phyloP scores from a whole-genome alignment of 805 yeast genomes.

The Lipomyces yamadae region DNA sequence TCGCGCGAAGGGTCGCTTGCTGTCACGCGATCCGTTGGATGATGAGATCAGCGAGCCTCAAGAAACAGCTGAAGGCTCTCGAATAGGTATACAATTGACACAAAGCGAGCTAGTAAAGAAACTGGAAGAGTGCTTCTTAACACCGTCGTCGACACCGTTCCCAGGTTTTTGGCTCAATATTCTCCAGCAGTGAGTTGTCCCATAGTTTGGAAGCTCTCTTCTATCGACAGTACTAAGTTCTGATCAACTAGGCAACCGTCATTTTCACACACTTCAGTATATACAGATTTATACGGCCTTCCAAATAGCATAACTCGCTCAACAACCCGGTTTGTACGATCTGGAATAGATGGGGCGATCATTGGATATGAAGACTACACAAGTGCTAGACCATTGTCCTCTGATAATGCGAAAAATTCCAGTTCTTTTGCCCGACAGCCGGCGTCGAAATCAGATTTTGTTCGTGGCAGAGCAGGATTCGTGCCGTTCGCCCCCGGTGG shows the following conservation, averaged over 20 bases:
- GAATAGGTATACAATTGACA: conserved; percentile 17
- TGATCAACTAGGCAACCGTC: conserved; percentile 31
- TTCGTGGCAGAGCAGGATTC: conserved; percentile 72
- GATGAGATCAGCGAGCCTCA: not conserved
- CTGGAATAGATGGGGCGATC: conserved; percentile 77
- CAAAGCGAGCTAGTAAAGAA: conserved; percentile 30
- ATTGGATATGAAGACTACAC: conserved; percentile 66
- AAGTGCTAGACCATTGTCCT: conserved; percentile 48
- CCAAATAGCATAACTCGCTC: conserved; percentile 72
- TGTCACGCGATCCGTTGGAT: not conserved
- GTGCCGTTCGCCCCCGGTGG: conserved; percentile 97
- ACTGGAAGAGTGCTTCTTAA: conserved; percentile 55
- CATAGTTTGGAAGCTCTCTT: too few species aligned
- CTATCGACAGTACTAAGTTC: not conserved
- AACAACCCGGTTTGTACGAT: conserved; percentile 66
- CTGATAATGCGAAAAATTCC: conserved; percentile 68
- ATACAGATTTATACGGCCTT: conserved; percentile 55
- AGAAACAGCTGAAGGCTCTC: not conserved
- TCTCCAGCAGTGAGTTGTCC: conserved; percentile 55
- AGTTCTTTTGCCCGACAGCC: conserved; percentile 69
- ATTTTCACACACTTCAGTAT: conserved; percentile 48
- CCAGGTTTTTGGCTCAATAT: conserved; percentile 73
- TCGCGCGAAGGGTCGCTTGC: not conserved
- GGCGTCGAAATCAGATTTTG: conserved; percentile 59
- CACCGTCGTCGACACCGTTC: conserved; percentile 64